Conservation (phyloP, 169 alveolate genomes). For the Plasmodium sp. region DNA sequence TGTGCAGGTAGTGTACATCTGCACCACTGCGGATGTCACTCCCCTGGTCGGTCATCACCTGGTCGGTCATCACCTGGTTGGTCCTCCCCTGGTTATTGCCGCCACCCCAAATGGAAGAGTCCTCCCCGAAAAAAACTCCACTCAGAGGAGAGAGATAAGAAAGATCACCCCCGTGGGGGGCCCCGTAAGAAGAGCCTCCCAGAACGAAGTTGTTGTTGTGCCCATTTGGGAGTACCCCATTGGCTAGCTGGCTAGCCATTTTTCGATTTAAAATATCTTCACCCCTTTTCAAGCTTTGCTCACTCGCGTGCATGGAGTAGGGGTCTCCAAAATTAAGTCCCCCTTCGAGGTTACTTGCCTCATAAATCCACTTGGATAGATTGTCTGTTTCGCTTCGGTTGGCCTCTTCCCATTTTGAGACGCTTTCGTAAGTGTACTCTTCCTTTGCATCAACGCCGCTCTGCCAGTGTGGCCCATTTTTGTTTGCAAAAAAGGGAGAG, state of each 20-base stretch:
- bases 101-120: not conserved
- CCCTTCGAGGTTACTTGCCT: not conserved
- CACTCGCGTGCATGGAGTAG: not conserved
- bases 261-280: slow-evolving; percentile 3
- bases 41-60: not conserved
- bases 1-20: not conserved
- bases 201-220: not conserved
- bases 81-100: not conserved
- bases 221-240: not conserved
- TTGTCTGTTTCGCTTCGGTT: not conserved
- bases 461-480: not conserved
- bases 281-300: not conserved
- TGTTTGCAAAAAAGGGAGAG: not conserved
- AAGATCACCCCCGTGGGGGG: not conserved
- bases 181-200: not conserved
- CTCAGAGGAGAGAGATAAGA: not conserved
- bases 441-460: not conserved
- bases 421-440: not conserved
- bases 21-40: not conserved
- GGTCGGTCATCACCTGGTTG: not conserved
- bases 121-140: not conserved
- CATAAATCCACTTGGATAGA: not conserved
- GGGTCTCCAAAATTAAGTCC: not conserved
- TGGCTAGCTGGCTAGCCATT: not conserved
- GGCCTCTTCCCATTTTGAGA: not conserved